Conservation (phyloP, 2,329 filamentous ascomycete species). For the Chalara sp. region DNA sequence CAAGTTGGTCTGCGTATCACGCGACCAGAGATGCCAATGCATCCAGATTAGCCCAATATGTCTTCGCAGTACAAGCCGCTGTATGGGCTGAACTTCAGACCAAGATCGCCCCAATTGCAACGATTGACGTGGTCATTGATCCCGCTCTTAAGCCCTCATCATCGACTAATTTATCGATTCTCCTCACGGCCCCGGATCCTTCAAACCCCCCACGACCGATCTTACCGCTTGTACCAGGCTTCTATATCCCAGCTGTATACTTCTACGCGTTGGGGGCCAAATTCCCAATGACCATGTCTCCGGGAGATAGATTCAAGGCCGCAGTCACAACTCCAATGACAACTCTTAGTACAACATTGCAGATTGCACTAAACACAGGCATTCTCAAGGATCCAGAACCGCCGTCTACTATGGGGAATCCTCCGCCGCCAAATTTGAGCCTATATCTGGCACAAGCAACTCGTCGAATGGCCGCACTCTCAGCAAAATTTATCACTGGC, state of each 20-base stretch:
- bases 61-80: neutral
- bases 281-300: neutral
- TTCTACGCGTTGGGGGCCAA: neutral
- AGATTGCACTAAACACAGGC: neutral
- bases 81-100: neutral
- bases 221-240: neutral
- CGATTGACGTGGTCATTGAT: neutral
- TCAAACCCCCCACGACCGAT: neutral
- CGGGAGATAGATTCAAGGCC: neutral
- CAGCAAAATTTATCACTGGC: neutral
- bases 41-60: neutral
- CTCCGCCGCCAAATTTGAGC: neutral
- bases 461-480: neutral
- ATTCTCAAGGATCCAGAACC: neutral
- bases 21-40: neutral
- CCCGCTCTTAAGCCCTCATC: neutral
- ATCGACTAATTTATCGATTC: neutral
- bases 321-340: neutral
- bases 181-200: neutral
- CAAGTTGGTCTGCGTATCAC: neutral
- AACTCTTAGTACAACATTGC: neutral
- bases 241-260: neutral
- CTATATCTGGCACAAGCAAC: neutral
- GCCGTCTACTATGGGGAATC: neutral
- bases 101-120: neutral